Conservation (phyloP, 805 yeast genomes). For the Wickerhamomyces sydowiorum region DNA sequence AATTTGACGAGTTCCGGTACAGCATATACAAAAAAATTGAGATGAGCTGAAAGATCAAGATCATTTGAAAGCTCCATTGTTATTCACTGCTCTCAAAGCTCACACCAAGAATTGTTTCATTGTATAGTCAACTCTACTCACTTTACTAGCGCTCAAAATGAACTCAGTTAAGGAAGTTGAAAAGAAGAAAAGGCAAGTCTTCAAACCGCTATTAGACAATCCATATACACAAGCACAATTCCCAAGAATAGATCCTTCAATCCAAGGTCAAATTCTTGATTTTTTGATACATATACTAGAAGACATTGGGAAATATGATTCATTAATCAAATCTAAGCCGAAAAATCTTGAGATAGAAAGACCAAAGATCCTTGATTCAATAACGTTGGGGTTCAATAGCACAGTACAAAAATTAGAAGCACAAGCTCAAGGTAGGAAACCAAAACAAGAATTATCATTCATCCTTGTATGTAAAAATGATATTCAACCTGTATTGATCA, state of each 20-base stretch:
- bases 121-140: too few relatives aligned
- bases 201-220: slow-evolving; percentile 59
- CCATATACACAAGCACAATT: slow-evolving; percentile 50
- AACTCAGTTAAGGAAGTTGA: slow-evolving; percentile 44
- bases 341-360: slow-evolving; percentile 1
- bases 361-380: slow-evolving; percentile 10
- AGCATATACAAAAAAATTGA: background rate
- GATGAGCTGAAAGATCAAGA: background rate
- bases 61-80: too few relatives aligned
- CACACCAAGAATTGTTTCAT: too few relatives aligned
- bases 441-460: slow-evolving; percentile 10
- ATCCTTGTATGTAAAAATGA: slow-evolving; percentile 62
- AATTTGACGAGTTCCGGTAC: background rate
- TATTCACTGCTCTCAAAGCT: too few relatives aligned
- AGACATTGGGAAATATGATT: slow-evolving; percentile 26
- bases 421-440: slow-evolving; percentile 27
- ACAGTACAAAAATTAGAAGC: slow-evolving; percentile 42
- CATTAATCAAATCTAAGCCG: slow-evolving; percentile 4
- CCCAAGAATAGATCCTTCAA: slow-evolving; percentile 35
- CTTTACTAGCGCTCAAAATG: slow-evolving; percentile 6
- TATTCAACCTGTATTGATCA: slow-evolving; percentile 41
- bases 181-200: slow-evolving; percentile 46
- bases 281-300: slow-evolving; percentile 28
- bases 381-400: slow-evolving; percentile 49
- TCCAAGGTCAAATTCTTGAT: slow-evolving; percentile 33